Evolutionary conservation across 139 green algal genomes (phyloP), one percentile per base, ranked within the genome.

Genomic region (Haematococcus sp.): DNA sequence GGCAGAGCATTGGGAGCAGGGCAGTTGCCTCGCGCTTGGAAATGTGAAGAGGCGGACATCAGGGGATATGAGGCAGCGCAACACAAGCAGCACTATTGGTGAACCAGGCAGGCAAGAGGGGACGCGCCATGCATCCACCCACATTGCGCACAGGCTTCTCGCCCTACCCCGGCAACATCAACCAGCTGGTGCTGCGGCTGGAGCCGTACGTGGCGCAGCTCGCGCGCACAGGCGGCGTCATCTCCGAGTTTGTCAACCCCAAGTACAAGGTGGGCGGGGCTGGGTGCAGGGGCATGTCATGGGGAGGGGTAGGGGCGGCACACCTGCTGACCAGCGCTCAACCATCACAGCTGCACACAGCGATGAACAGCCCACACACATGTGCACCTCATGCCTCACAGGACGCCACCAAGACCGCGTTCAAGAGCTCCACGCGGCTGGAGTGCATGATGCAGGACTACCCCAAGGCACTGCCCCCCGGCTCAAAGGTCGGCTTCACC

Each of bases 381-480:
- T 30, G 23, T 52, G 32, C 25, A 60, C 16, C 7, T 11, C 40
- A 19, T 7, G 7, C 40, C 11, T 7, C 93, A 93, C 75, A 91
- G 59, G 96, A 99, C 81, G 80, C 80, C 44, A 91, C 68, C 76
- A 91, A 89, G 71, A 96, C 88, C 1, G 73, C 66, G 1, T 99
- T 99, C 86, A 99, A 99, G 84, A 91, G 76, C 63, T 84, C 84
- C 78, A 98, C 96, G 2, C 89, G 96, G 2, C 87, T 99, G n/a
- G 96, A 99, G 85, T 99, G 96, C 89, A 98, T 99, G 96, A 99
- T 99, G 96, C 95, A 98, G 86, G 96, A 97, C 79, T 95, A 93
- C 73, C 91, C 93, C n/a, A 91, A 93, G 69, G 86, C 71, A 1
- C 83, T 97, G 68, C 85, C 87, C 3, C 23, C 76, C 40, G 55